A percentile compares a stretch with the other conserved stretches of the same genome.
Evolutionary conservation across 371 early-diverging fungal species (phyloP).

Genomic region (Mortierella sp.): DNA sequence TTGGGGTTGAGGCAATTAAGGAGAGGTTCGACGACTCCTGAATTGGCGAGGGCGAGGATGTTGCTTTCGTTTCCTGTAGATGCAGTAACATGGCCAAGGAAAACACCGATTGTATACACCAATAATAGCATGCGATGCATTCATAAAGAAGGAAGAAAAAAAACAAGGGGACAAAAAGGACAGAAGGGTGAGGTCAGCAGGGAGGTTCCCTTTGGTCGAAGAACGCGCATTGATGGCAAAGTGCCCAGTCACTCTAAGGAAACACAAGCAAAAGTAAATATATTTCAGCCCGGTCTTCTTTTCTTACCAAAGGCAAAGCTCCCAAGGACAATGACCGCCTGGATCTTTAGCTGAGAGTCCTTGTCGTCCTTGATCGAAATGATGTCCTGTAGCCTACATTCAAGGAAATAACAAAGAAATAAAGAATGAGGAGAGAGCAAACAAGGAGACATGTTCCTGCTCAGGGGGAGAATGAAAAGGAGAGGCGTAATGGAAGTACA

Average conservation of each 20-base stretch:
- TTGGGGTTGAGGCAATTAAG: conserved; percentile 68
- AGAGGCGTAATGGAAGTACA: conserved; percentile 12
- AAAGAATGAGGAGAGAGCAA: not conserved
- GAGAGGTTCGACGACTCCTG: conserved; percentile 74
- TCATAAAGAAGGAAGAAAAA: not conserved
- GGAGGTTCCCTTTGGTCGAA: not conserved
- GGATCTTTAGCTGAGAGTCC: conserved; percentile 67
- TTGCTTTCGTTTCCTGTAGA: conserved; percentile 74
- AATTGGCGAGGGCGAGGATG: conserved; percentile 69
- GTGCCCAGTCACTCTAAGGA: not conserved
- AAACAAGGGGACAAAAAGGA: conserved; percentile 12
- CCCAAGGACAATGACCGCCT: conserved; percentile 83
- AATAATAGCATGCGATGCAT: not conserved
- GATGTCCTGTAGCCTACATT: conserved; percentile 72
- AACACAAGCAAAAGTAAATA: no score
- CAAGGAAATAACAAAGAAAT: not conserved
- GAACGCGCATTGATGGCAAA: not conserved
- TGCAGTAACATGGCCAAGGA: not conserved
- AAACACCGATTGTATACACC: not conserved
- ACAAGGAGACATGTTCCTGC: conserved; percentile 7
- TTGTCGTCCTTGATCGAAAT: conserved; percentile 58
- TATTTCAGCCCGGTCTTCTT: not conserved
- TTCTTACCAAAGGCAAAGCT: conserved; percentile 81
- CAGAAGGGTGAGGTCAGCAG: conserved; percentile 10
- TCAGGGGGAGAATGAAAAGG: conserved; percentile 9